phyloP scores from a whole-genome alignment of 192 early-diverging fungal genomes.

The Podila epicladia region DNA sequence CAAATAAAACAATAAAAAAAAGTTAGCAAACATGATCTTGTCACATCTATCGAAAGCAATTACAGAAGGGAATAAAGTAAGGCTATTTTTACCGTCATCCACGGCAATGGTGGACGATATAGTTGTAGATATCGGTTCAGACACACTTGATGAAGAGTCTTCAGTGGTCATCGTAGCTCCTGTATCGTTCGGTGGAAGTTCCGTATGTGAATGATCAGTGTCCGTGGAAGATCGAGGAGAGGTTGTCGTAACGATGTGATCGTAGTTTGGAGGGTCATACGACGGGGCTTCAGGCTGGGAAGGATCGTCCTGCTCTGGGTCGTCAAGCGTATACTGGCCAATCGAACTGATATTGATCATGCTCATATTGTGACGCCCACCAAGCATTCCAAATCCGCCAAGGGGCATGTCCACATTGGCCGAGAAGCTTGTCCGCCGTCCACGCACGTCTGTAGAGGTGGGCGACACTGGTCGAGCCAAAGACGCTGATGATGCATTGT shows the following conservation, averaged over 20 bases:
- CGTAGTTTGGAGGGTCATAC: constrained; percentile 46
- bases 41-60: too few relatives aligned
- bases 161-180: not conserved
- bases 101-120: not conserved
- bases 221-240: constrained; percentile 16
- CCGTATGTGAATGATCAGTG: not conserved
- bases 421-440: constrained; percentile 43
- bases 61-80: too few relatives aligned
- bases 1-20: too few relatives aligned
- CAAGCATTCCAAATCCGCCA: constrained; percentile 7
- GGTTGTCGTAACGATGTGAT: constrained; percentile 17
- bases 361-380: constrained; percentile 29
- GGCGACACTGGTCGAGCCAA: constrained; percentile 30
- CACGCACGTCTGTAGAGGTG: constrained; percentile 16
- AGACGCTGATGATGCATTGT: constrained; percentile 26
- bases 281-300: constrained; percentile 38
- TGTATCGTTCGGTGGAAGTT: not conserved
- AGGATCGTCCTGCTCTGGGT: constrained; percentile 10
- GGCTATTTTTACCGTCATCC: not conserved
- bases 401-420: constrained; percentile 43
- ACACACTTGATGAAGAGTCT: not conserved
- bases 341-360: constrained; percentile 45
- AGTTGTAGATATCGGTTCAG: not conserved
- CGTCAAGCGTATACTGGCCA: constrained; percentile 14
- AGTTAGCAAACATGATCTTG: too few relatives aligned